These are phyloP conservation scores for Globisporangium camurandrum DNA, from an alignment of 352 stramenopile species.

Conservation along the genomic window DNA sequence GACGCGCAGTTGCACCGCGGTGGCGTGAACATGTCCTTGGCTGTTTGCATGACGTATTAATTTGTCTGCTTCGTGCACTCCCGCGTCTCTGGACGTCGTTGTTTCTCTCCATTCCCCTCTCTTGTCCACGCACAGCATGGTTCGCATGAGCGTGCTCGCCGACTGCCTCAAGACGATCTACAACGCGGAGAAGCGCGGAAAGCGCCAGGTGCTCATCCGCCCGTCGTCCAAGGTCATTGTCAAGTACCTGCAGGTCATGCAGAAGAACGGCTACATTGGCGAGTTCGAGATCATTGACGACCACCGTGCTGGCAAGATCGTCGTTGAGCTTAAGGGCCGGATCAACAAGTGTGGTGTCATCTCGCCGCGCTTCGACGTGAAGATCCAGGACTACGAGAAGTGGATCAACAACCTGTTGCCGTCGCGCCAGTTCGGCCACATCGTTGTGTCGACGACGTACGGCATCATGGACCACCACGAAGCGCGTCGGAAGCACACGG, in stretches of 20 bases:
- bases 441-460: slow-evolving; percentile 88
- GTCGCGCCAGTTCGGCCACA: slow-evolving; percentile 98
- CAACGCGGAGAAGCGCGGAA: slow-evolving; percentile 99
- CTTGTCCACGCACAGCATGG: slow-evolving; percentile 81
- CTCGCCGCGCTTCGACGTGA: slow-evolving; percentile 98
- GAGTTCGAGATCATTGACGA: slow-evolving; percentile 99
- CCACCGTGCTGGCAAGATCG: slow-evolving; percentile 99
- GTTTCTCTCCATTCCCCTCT: slow-evolving; percentile 1
- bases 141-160: slow-evolving; percentile 99
- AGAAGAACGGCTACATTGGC: slow-evolving; percentile 99
- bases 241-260: slow-evolving; percentile 99
- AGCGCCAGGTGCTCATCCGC: slow-evolving; percentile 98
- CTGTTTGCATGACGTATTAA: slow-evolving; percentile 44
- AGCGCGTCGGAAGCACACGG: slow-evolving; percentile 98
- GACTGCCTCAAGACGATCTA: slow-evolving; percentile 99
- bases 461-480: slow-evolving; percentile 91
- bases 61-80: slow-evolving; percentile 13
- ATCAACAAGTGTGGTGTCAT: slow-evolving; percentile 99
- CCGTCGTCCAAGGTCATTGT: slow-evolving; percentile 99
- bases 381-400: slow-evolving; percentile 96
- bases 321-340: slow-evolving; percentile 96
- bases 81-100: slow-evolving; percentile 12
- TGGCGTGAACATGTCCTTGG: slow-evolving; percentile 53
- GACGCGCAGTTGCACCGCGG: slow-evolving; percentile 7
- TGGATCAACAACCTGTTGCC: slow-evolving; percentile 99